Evolutionary conservation across 768 basidiomycete genomes (phyloP).

Genomic region (Favolaschia claudopus): DNA sequence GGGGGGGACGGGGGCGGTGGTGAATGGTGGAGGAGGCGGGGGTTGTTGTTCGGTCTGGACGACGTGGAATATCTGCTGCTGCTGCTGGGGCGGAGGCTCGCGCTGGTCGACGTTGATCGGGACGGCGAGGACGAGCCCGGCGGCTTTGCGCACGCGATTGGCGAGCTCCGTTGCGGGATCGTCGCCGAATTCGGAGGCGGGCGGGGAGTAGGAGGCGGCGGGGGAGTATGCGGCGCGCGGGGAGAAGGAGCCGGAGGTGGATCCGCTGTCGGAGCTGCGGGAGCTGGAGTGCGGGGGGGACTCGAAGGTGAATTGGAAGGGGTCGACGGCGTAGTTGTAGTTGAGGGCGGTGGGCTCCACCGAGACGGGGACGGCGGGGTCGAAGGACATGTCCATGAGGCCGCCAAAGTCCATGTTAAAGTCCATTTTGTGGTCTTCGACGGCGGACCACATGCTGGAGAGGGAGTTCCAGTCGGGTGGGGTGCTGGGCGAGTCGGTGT

Average conservation of each 20-base stretch:
- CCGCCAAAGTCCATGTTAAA: conserved; percentile 51
- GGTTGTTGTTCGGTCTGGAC: conserved; percentile 34
- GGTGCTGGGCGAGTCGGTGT: conserved; percentile 33
- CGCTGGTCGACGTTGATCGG: conserved; percentile 46
- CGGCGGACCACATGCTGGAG: conserved; percentile 53
- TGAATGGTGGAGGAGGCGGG: conserved; percentile 36
- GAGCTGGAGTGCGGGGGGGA: conserved; percentile 35
- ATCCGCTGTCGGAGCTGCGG: conserved; percentile 28
- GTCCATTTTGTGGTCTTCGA: conserved; percentile 38
- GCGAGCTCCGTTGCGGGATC: conserved; percentile 54
- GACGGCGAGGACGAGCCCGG: conserved; percentile 64
- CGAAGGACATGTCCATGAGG: conserved; percentile 71
- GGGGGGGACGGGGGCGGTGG: conserved; percentile 22
- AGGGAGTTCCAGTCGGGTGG: conserved; percentile 64
- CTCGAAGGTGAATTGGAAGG: conserved; percentile 33
- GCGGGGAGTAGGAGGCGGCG: conserved; percentile 25
- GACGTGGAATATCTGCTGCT: conserved; percentile 30
- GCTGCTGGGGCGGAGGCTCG: conserved; percentile 22
- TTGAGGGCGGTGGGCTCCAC: conserved; percentile 74
- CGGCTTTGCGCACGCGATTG: conserved; percentile 56
- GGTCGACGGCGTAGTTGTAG: conserved; percentile 18
- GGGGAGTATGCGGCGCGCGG: conserved; percentile 18
- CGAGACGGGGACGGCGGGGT: conserved; percentile 63
- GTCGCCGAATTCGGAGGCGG: conserved; percentile 22
- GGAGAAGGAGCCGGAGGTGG: conserved; percentile 20